Evolutionary conservation across 495 filamentous ascomycete genomes (phyloP), one percentile per base, ranked within the genome.

Genomic region (Trichocladium antarcticum): DNA sequence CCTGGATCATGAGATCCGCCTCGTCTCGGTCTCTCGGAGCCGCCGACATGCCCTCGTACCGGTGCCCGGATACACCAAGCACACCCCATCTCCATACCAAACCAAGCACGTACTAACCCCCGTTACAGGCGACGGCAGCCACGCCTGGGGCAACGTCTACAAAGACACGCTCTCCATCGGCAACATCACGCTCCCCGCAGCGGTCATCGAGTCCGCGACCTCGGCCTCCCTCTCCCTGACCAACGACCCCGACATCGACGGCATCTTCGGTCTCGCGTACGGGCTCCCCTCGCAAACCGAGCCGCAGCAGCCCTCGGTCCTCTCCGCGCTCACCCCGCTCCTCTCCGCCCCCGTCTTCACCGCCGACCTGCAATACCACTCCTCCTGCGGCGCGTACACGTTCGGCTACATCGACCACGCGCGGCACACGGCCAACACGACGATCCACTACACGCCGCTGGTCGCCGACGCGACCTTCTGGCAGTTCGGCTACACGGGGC

Each of bases 341-440:
- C 54, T 74, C 32, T 49, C 54, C 17, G 7, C 59, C 12, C 69
- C 78, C 39, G 58, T 89, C 12, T 88, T 88, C 68, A 85, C 83
- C 0, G 78, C 72, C 46, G 81, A 87, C 54, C 68, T 89, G 20
- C 74, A 76, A 41, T 79, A 72, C 42, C 81, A 74, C 71, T 27
- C 35, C 24, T 71, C 75, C 29, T 74, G 78, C 46, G 75, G 79
- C 37, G 80, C 80, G 60, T 89, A 84, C 65, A 84, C 81, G 24
- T 89, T 89, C 53, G 85, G 85, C n/a, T 82, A 70, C 57, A 79
- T 89, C 59, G 81, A 87, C 59, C 53, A 78, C 38, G 69, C 65
- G 11, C 65, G 74, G 0, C 66, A 82, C 41, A 67, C 60, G 6
- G 62, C 67, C 12, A 66, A 74, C 10, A 8, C 14, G 1, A 28